These are phyloP conservation scores for Hypoxylon sp. DNA, from an alignment of 2,329 filamentous ascomycete species.

Conservation along the genomic window DNA sequence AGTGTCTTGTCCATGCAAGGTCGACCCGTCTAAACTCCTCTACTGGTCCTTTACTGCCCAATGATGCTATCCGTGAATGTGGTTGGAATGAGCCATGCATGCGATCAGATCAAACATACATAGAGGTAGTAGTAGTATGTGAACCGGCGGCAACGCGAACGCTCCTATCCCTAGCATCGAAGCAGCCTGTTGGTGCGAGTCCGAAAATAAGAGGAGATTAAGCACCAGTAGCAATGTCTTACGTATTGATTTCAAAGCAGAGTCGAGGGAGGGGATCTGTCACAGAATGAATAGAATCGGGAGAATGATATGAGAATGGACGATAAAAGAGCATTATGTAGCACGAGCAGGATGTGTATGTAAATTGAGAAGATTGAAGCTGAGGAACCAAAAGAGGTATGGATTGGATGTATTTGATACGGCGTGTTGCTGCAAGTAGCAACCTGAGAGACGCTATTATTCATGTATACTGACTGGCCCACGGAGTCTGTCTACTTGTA, in stretches of 20 bases:
- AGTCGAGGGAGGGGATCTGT: slow-evolving; percentile 11
- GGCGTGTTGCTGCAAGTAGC: not conserved
- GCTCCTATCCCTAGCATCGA: slow-evolving; percentile 33
- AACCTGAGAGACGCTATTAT: not conserved
- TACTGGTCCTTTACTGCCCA: slow-evolving; percentile 31
- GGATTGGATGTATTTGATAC: not conserved
- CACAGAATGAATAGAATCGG: slow-evolving; percentile 17
- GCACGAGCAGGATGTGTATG: not conserved
- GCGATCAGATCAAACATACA: slow-evolving; percentile 40
- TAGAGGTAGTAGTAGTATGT: slow-evolving; percentile 9
- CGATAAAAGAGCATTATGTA: not conserved
- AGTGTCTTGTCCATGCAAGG: slow-evolving; percentile 38
- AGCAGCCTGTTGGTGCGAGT: slow-evolving; percentile 18
- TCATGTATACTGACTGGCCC: not conserved
- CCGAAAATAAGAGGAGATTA: slow-evolving; percentile 13
- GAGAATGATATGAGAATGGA: slow-evolving; percentile 1
- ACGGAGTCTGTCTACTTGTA: not conserved
- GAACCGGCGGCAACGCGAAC: slow-evolving; percentile 28
- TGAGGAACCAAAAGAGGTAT: not conserved
- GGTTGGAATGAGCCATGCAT: slow-evolving; percentile 33
- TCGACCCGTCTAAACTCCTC: slow-evolving; percentile 29
- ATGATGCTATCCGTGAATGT: slow-evolving; percentile 24
- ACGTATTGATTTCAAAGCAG: slow-evolving; percentile 29
- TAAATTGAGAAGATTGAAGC: too few relatives aligned
- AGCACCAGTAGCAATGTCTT: slow-evolving; percentile 26